Percentiles rank a stretch among this genome's conserved stretches.
Evolutionary conservation across 2,329 filamentous ascomycete species (phyloP).

Genomic region (Sporothrix phasma): DNA sequence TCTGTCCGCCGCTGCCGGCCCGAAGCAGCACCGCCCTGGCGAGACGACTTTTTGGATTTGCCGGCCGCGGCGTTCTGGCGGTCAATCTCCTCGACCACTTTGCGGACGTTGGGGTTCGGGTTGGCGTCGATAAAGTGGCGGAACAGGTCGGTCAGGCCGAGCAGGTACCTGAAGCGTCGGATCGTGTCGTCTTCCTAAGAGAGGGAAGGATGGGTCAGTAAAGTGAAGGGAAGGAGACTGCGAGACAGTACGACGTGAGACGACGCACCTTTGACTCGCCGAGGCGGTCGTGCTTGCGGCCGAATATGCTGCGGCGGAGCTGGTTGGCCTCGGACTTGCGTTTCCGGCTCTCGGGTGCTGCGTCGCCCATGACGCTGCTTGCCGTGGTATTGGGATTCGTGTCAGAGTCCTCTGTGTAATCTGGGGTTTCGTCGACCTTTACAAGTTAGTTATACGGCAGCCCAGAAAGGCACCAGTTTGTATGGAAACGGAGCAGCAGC

Average conservation of each 20-base stretch:
- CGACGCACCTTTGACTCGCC: constrained; percentile 76
- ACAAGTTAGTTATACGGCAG: constrained; percentile 20
- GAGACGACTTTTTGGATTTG: constrained; percentile 62
- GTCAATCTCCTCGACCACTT: constrained; percentile 91
- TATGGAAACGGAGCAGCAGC: background rate
- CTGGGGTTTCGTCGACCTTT: constrained; percentile 56
- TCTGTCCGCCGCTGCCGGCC: constrained; percentile 81
- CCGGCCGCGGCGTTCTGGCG: constrained; percentile 72
- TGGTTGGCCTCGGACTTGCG: constrained; percentile 79
- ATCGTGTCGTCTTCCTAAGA: constrained; percentile 85
- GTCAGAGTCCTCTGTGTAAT: constrained; percentile 53
- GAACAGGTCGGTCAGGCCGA: constrained; percentile 92
- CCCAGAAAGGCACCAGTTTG: background rate
- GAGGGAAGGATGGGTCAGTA: background rate
- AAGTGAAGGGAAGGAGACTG: background rate
- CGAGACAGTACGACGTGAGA: background rate
- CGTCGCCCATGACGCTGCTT: constrained; percentile 77
- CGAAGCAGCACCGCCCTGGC: constrained; percentile 74
- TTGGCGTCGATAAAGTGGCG: constrained; percentile 98
- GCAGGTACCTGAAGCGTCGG: constrained; percentile 83
- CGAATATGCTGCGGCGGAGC: constrained; percentile 82
- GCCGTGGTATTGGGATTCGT: constrained; percentile 61
- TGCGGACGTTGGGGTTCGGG: constrained; percentile 85
- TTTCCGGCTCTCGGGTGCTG: constrained; percentile 65
- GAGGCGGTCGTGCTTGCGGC: constrained; percentile 85